These are phyloP conservation scores for Microascus cirrosus DNA, from an alignment of 2,329 filamentous ascomycete species.

Conservation along the genomic window DNA sequence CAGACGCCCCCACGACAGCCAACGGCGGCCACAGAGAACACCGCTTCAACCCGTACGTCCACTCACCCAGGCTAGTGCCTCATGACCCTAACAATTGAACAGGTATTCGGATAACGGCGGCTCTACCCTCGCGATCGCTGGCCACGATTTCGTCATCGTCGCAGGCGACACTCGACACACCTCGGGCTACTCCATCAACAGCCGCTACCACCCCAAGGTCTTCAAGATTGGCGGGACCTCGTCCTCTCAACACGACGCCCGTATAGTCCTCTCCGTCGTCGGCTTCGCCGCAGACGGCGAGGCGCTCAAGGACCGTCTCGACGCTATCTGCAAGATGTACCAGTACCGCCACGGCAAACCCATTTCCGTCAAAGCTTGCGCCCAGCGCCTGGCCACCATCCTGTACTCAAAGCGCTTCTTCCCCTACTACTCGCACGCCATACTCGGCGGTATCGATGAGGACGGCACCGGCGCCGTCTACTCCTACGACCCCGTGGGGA, in stretches of 20 bases:
- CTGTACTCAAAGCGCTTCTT: conserved; percentile 98
- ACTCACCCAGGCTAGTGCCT: not conserved
- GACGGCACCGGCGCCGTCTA: conserved; percentile 90
- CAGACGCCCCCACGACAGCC: conserved; percentile 43
- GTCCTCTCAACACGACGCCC: conserved; percentile 71
- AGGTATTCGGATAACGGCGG: conserved; percentile 98
- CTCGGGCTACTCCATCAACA: conserved; percentile 98
- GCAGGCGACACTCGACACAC: conserved; percentile 95
- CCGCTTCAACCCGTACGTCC: conserved; percentile 78
- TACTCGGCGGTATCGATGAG: conserved; percentile 88
- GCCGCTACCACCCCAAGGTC: conserved; percentile 86
- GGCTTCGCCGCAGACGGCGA: conserved; percentile 93
- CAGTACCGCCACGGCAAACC: conserved; percentile 95
- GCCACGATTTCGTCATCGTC: conserved; percentile 89
- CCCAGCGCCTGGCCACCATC: conserved; percentile 87
- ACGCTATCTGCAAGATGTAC: conserved; percentile 97
- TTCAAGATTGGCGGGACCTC: conserved; percentile 94
- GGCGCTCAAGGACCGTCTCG: conserved; percentile 85
- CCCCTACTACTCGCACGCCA: conserved; percentile 94
- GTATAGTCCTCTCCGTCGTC: conserved; percentile 84
- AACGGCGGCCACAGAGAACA: conserved; percentile 56
- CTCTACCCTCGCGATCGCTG: conserved; percentile 88
- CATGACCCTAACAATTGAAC: conserved; percentile 6
- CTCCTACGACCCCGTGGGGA: conserved; percentile 95
- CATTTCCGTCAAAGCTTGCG: conserved; percentile 89